Evolutionary conservation across 179 eudicot species (phyloP).

Genomic region (Silene vulgaris): DNA sequence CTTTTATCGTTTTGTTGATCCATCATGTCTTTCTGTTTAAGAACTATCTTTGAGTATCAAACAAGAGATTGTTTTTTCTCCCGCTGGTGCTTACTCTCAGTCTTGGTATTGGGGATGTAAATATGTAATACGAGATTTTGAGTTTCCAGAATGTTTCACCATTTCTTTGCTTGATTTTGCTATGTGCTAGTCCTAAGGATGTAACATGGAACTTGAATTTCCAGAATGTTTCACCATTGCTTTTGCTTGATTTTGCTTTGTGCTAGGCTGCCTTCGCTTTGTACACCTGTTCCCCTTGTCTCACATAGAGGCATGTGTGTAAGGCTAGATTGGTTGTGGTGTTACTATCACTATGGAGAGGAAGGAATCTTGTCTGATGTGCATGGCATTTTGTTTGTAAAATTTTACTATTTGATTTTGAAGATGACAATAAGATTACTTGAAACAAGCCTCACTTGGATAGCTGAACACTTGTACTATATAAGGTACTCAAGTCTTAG

Average conservation of each 20-base stretch:
- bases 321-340: neutral
- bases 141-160: neutral
- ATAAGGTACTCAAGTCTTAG: neutral
- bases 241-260: neutral
- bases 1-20: neutral
- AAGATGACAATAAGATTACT: neutral
- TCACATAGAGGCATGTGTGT: neutral
- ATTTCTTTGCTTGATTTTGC: neutral
- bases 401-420: neutral
- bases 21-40: neutral
- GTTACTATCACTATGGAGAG: neutral
- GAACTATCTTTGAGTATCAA: neutral
- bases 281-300: neutral
- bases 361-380: neutral
- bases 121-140: neutral
- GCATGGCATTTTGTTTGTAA: neutral
- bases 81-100: neutral
- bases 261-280: neutral
- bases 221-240: neutral
- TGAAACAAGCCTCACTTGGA: neutral
- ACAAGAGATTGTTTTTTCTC: neutral
- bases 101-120: neutral
- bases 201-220: neutral
- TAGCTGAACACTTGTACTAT: neutral
- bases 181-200: neutral